Base-by-base conservation (phyloP, 192 early-diverging fungal species). In the Lunasporangiospora selenospora region DNA sequence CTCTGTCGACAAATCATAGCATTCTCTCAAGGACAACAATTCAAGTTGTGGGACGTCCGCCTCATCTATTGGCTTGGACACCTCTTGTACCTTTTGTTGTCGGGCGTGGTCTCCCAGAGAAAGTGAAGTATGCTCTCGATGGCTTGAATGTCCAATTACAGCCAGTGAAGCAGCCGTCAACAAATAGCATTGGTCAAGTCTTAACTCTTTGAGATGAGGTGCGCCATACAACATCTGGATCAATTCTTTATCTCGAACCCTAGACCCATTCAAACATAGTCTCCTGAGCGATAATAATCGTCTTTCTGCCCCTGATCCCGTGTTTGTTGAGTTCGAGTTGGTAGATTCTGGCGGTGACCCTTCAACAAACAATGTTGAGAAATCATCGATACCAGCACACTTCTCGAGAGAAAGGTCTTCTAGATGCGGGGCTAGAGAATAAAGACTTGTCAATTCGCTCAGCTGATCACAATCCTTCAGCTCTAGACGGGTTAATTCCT, bases 171-270 rank as follows among this genome's bases (percentile, higher is more conserved):
- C 36, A 4, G 13, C 59, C n/a, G 69, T 73, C 30, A 73, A 26
- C 1, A 33, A 15, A 36, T 73, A 73, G 31, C 69, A 73, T 43
- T 73, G 69, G 18, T 73, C 69, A 6, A 73, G 41, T 3, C 61
- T 53, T 4, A 73, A 29, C 23, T 73, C 69, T 21, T 63, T 33
- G 6, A 73, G 33, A 13, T 58, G 34, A 9, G 60, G 60, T 4
- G 59, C 57, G 10, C 39, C 18, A 7, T 26, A 29, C 60, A 73
- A 33, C 13, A 73, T 10, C 36, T 42, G 21, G 23, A 73, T 62
- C 21, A 73, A 29, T 1, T 73, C 69, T 6, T 18, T 2, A 38
- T 73, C 69, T 1, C 31, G 38, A 15, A 73, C 41, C 21, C 34
- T 62, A 23, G 69, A 63, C 1, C 41, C 32, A 12, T 31, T 42